Evolutionary conservation across 1,284 basidiomycete species (phyloP), one percentile per base, ranked within the genome.

Genomic region (Rhizoctonia solani): DNA sequence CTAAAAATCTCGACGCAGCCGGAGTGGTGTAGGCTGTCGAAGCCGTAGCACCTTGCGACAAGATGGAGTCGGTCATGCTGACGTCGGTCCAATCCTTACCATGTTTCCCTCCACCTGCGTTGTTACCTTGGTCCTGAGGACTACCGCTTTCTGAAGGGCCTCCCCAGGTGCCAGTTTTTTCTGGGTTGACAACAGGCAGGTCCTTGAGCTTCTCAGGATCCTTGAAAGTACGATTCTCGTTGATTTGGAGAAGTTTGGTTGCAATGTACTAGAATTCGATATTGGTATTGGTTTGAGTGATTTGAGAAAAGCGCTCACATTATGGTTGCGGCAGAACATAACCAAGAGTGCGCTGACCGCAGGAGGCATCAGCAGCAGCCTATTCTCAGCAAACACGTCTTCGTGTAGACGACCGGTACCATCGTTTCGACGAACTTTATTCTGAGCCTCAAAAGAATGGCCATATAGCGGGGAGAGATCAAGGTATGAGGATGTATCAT

Each of bases 281-380:
- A 13, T 50, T 6, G 29, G 9, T n/a, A 19, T 47, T 32, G 27
- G 25, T 37, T 13, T 8, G 23, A 44, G n/a, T n/a, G n/a, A 30
- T 5, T 27, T 29, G 19, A 30, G 53, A 14, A 37, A 2, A 9
- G 46, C 42, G 77, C 86, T 70, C 69, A 90, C 89, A 74, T 95
- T 95, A 77, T 95, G 93, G 72, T 93, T 92, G 23, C 91, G 81
- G 72, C 83, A 89, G 81, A 95, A 94, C n/a, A 93, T 74, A 13
- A 95, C 82, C 27, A 92, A 80, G 21, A 94, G 76, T 5, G 84
- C 87, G 67, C 86, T 59, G 6, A 37, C 85, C 2, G 85, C 85
- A 0, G 92, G 92, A 0, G 93, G 92, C 68, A 95, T 85, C 27
- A 93, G 80, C 42, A 92, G 79, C n/a, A 95, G 77, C 49, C 91